A percentile compares a stretch with the other conserved stretches of the same genome.
These are phyloP conservation scores for Xylariomycetidae sp. DNA, from an alignment of 2,329 filamentous ascomycete genomes.

Conservation along the genomic window DNA sequence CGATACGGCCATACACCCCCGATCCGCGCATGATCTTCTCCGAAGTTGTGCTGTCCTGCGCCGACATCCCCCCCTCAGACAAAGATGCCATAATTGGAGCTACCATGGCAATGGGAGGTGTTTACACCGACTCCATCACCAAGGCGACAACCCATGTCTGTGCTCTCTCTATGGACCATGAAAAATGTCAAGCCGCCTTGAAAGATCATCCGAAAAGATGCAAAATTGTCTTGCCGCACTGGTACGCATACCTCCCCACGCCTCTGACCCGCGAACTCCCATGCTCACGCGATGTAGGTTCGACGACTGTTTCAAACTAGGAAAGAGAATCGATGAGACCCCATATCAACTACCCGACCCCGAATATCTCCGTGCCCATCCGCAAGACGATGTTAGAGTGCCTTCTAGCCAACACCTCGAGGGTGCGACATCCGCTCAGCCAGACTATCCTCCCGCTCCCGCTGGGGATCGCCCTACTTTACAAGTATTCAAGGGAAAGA, in stretches of 20 bases:
- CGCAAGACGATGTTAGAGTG: constrained; percentile 52
- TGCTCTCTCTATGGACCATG: constrained; percentile 69
- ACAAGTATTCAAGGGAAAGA: constrained; percentile 72
- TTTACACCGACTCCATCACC: constrained; percentile 67
- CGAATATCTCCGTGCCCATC: constrained; percentile 64
- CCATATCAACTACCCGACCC: constrained; percentile 85
- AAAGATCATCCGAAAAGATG: constrained; percentile 64
- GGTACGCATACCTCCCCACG: constrained; percentile 47
- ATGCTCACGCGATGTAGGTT: too few species aligned
- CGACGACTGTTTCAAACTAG: constrained; percentile 90
- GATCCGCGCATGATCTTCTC: constrained; percentile 89
- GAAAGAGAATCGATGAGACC: constrained; percentile 81
- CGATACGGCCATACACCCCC: constrained; percentile 80
- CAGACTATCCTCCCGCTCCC: constrained; percentile 38
- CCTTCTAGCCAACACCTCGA: constrained; percentile 57
- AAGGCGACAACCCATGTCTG: constrained; percentile 84
- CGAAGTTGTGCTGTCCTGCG: constrained; percentile 76
- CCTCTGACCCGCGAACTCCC: background rate
- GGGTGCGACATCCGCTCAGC: constrained; percentile 56
- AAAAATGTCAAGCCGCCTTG: constrained; percentile 60
- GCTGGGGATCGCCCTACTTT: constrained; percentile 43
- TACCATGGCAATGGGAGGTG: constrained; percentile 82
- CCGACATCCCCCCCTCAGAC: constrained; percentile 78
- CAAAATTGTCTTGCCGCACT: constrained; percentile 89
- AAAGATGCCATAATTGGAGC: constrained; percentile 90